phyloP scores from a whole-genome alignment of 2,329 filamentous ascomycete genomes.

The Huntiella abstrusa region DNA sequence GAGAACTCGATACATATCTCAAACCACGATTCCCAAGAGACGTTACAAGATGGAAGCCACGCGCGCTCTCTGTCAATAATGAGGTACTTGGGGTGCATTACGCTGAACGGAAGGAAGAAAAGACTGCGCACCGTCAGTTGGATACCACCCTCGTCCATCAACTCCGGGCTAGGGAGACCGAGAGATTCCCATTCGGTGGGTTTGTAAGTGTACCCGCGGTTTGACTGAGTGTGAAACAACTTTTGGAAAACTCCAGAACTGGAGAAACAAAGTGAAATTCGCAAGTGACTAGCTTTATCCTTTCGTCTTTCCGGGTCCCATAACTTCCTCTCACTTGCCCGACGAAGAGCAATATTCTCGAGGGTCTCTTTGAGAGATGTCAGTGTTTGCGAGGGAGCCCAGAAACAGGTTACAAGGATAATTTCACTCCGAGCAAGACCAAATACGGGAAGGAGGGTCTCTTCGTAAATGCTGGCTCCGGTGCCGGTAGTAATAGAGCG shows the following conservation, averaged over 20 bases:
- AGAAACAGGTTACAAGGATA: constrained; percentile 68
- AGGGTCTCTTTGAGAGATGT: constrained; percentile 39
- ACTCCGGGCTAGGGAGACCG: constrained; percentile 38
- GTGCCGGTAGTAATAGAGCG: constrained; percentile 36
- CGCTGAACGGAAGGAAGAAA: constrained; percentile 62
- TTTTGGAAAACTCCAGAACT: constrained; percentile 56
- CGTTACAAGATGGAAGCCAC: constrained; percentile 62
- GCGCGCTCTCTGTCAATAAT: constrained; percentile 49
- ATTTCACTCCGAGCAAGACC: constrained; percentile 42
- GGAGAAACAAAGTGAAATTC: constrained; percentile 59
- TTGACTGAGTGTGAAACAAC: constrained; percentile 48
- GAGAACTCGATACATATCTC: constrained; percentile 54
- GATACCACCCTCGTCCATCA: constrained; percentile 37
- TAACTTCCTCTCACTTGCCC: constrained; percentile 18
- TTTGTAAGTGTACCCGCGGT: constrained; percentile 41
- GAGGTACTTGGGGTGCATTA: constrained; percentile 78
- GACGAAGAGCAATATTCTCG: constrained; percentile 32
- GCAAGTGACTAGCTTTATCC: constrained; percentile 20
- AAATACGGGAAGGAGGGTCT: constrained; percentile 41
- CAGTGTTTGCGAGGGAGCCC: constrained; percentile 47
- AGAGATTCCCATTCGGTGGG: constrained; percentile 41
- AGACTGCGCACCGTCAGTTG: constrained; percentile 56
- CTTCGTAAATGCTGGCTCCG: constrained; percentile 35
- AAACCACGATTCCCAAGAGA: constrained; percentile 78
- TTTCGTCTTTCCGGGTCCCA: constrained; percentile 12